phyloP scores from a whole-genome alignment of 257 asterid species.

The Pogostemon cablin region DNA sequence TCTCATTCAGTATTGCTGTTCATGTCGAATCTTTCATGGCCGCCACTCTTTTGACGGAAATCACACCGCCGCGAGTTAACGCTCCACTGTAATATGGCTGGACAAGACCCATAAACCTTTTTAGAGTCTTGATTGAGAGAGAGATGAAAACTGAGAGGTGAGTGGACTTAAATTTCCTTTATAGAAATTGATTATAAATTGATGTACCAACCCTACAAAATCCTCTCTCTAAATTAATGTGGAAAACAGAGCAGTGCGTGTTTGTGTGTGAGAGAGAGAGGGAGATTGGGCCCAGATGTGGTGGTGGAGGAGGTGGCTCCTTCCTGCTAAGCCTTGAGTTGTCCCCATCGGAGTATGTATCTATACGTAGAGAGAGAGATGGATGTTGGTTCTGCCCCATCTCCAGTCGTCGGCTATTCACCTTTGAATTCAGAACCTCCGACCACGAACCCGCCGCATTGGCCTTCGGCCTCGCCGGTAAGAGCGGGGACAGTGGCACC shows the following conservation, averaged over 20 bases:
- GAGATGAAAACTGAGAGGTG: constrained; percentile 22
- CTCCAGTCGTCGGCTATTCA: neutral
- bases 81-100: constrained; percentile 59
- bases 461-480: constrained; percentile 5
- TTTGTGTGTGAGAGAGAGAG: constrained; percentile 21
- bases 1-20: too few relatives aligned
- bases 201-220: constrained; percentile 34
- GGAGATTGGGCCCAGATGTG: constrained; percentile 30
- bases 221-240: constrained; percentile 29
- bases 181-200: neutral
- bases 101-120: constrained; percentile 39
- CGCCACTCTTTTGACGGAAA: too few relatives aligned
- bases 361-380: constrained; percentile 23
- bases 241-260: constrained; percentile 4
- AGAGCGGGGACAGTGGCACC: constrained; percentile 35
- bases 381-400: too few relatives aligned
- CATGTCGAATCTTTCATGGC: too few relatives aligned
- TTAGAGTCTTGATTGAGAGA: neutral
- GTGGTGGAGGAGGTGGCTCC: constrained; percentile 22
- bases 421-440: constrained; percentile 39
- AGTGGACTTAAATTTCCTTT: constrained; percentile 29
- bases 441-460: constrained; percentile 33
- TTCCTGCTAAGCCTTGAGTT: constrained; percentile 11
- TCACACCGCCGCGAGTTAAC: neutral
- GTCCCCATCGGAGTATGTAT: constrained; percentile 34